phyloP scores from a whole-genome alignment of 1,139 yeast species.

The Neolecta irregularis region DNA sequence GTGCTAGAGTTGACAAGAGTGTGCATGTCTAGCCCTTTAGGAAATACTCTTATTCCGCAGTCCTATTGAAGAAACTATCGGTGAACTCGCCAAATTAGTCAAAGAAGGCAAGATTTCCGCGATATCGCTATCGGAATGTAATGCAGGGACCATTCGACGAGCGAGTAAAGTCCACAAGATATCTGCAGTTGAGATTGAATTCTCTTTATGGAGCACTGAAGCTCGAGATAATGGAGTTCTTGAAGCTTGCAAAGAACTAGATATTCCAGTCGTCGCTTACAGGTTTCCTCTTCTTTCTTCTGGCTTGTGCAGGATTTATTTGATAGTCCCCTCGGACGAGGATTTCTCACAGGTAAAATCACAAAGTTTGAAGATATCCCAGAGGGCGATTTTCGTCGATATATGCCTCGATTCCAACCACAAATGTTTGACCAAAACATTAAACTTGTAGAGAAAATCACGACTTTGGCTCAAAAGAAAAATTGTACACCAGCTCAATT shows the following conservation, averaged over 20 bases:
- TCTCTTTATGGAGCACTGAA: conserved; percentile 51
- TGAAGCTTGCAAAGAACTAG: conserved; percentile 36
- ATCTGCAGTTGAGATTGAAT: conserved; percentile 58
- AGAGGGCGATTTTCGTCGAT: conserved; percentile 40
- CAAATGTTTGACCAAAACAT: conserved; percentile 43
- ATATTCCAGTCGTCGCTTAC: conserved; percentile 59
- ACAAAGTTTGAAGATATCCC: conserved; percentile 33
- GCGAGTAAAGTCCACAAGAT: conserved; percentile 42
- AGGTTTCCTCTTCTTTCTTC: conserved; percentile 14
- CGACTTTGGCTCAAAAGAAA: conserved; percentile 30
- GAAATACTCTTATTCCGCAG: no score
- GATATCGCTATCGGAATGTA: conserved; percentile 53
- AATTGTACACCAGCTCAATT: conserved; percentile 46
- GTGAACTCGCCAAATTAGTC: conserved; percentile 20
- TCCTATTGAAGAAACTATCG: conserved; percentile 24
- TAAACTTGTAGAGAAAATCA: conserved; percentile 34
- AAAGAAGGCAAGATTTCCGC: conserved; percentile 36
- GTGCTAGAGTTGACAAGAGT: conserved; percentile 48
- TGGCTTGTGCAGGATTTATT: conserved; percentile 10
- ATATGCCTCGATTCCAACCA: conserved; percentile 33
- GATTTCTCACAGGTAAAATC: conserved; percentile 52
- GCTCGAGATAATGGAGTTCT: conserved; percentile 46
- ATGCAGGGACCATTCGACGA: conserved; percentile 40
- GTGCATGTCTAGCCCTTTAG: no score
- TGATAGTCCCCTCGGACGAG: conserved; percentile 67